Base-by-base conservation (phyloP, 495 filamentous ascomycete genomes). In the Aspergillus egyptiacus region DNA sequence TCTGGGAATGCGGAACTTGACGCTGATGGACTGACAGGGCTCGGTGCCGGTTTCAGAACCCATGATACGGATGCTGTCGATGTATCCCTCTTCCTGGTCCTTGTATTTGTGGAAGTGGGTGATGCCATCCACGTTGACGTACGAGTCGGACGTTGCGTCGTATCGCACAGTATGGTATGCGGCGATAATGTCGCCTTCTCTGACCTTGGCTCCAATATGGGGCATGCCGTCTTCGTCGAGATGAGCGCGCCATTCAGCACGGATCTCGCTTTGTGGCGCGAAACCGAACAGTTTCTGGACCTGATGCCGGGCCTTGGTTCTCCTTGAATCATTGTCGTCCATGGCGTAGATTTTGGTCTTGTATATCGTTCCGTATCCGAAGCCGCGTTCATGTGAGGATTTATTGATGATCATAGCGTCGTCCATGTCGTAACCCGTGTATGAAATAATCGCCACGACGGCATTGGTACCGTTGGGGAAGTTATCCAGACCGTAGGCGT, bases 341-440 rank as follows among this genome's bases (percentile, higher is more conserved):
- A 96, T 78, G 33, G 82, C 78, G 66, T 88, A 79, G 53, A 90
- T 83, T 68, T 96, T 96, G 27, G 89, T 94, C 73, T 98, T 98
- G 77, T 96, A 97, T 61, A 98, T 87, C 6, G 88, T 95, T 35
- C 93, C 93, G 63, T 97, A 81, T 35, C 86, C 91, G 61, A 97
- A 97, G n/a, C 93, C 93, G 49, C 93, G 85, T 66, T 98, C 93
- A 68, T 96, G 88, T 2, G 91, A 82, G 11, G 91, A 96, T 64
- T 98, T 98, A 74, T 96, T 96, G 60, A 98, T 76, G 56, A 98
- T 96, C 93, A 98, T 98, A 65, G 93, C 93, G 70, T 98, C 93
- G 73, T 98, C 93, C 93, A 98, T 97, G 76, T 98, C 93, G 64
- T 96, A 97, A 35, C 91, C 93, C 5, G 93, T 97, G 69, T 98